Evolutionary conservation across 768 basidiomycete genomes (phyloP).

Genomic region (Naematelia aurantialba): DNA sequence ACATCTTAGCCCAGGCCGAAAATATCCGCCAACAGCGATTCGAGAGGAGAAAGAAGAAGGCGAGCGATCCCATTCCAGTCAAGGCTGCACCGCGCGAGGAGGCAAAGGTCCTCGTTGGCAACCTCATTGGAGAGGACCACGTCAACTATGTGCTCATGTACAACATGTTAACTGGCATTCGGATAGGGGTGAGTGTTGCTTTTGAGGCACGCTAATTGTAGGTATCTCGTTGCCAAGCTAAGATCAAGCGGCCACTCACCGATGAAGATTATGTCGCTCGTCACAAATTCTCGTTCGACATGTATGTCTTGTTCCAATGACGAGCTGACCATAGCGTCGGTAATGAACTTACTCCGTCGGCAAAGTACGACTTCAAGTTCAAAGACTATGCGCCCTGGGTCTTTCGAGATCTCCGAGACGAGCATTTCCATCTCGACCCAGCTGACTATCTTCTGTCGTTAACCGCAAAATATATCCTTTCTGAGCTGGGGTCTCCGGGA

Average conservation of each 20-base stretch:
- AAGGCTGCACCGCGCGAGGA: conserved; percentile 51
- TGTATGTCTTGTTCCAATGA: conserved; percentile 58
- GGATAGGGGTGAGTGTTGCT: conserved; percentile 70
- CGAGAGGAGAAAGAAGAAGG: conserved; percentile 60
- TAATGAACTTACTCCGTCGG: conserved; percentile 95
- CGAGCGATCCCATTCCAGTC: conserved; percentile 10
- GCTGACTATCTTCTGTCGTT: conserved; percentile 95
- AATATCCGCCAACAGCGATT: conserved; percentile 74
- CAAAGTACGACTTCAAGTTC: conserved; percentile 99
- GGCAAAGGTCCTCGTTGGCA: conserved; percentile 72
- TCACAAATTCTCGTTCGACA: conserved; percentile 96
- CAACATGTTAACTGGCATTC: conserved; percentile 98
- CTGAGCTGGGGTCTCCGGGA: conserved; percentile 94
- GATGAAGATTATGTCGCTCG: conserved; percentile 79
- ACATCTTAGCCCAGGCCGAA: conserved; percentile 86
- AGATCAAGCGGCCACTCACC: conserved; percentile 78
- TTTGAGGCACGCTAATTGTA: conserved; percentile 44
- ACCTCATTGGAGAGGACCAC: conserved; percentile 96
- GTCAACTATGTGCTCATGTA: conserved; percentile 99
- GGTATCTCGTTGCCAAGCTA: conserved; percentile 95
- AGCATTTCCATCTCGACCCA: conserved; percentile 90
- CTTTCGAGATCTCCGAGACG: conserved; percentile 90
- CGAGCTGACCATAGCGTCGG: conserved; percentile 62
- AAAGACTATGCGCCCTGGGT: conserved; percentile 99
- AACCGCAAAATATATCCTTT: conserved; percentile 95